A percentile compares a stretch with the other conserved stretches of the same genome.
Evolutionary conservation across 306 rosid species (phyloP).

Genomic region (Cucurbita maxima): DNA sequence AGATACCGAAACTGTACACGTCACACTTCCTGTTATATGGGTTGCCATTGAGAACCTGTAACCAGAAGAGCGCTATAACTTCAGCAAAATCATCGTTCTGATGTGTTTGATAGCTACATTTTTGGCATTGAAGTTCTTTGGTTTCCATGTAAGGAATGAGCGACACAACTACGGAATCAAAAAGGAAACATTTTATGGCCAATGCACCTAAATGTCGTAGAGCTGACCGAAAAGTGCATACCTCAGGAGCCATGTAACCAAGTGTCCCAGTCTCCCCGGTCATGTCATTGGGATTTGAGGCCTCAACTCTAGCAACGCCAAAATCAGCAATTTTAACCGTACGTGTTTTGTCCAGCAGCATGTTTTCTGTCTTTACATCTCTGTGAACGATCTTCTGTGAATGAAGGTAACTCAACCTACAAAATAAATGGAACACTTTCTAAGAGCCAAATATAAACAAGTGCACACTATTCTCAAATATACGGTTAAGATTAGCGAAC

Average conservation of each 20-base stretch:
- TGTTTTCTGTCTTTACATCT: constrained; percentile 97
- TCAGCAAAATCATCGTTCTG: background rate
- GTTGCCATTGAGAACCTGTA: constrained; percentile 89
- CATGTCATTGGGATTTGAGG: constrained; percentile 98
- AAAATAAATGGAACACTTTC: constrained; percentile 13
- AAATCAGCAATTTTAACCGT: constrained; percentile 89
- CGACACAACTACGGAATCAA: background rate
- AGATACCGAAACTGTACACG: constrained; percentile 92
- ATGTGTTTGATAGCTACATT: background rate
- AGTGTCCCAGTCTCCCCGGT: constrained; percentile 99
- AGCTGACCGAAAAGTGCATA: constrained; percentile 3
- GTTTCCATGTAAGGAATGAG: background rate
- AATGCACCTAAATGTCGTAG: background rate
- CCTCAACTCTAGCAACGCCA: constrained; percentile 98
- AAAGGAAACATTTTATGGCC: background rate
- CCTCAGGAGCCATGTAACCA: constrained; percentile 99
- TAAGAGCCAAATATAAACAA: constrained; percentile 8
- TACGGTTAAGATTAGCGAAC: background rate
- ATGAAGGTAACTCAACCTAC: constrained; percentile 87
- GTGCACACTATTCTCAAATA: background rate
- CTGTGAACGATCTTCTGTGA: constrained; percentile 93
- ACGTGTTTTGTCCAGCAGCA: constrained; percentile 80
- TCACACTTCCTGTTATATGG: constrained; percentile 96
- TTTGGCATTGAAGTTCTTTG: background rate
- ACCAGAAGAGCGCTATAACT: background rate